Evolutionary conservation across 169 alveolate genomes (phyloP), one percentile per base, ranked within the genome.

Genomic region (Eimeria falciformis): DNA sequence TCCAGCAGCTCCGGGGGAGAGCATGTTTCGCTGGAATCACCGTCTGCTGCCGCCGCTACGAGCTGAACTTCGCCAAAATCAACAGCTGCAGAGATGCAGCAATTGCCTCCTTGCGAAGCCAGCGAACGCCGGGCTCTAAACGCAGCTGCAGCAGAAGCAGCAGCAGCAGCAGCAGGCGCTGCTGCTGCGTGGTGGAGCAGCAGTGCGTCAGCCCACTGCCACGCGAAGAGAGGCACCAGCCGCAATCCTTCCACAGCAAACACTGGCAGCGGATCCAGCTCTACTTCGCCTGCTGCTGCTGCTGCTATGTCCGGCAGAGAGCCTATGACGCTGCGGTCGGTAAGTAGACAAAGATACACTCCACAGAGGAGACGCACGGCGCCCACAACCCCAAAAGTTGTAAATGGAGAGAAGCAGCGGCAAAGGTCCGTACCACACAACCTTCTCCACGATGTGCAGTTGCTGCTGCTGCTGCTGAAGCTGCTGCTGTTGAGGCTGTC

Each of bases 171-270:
- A 75, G 85, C 65, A 45, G 25, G 66, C 12, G 85, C 66, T 75
- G 85, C 85, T 46, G 85, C 85, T 45, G 85, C 85, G 50, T 75
- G 85, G 45, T 75, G 85, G 40, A 75, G 85, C 85, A n/a, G 85
- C 85, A 27, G 62, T 27, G 83, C 6, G 37, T 37, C 85, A 12
- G 23, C 85, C 85, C 85, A 75, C 62, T 45, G 27, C 85, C 85
- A 75, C 0, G 65, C 5, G 65, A 75, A 75, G 9, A 75, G 85
- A 21, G 85, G 85, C 0, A 75, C 29, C 3, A 75, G 66, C 65
- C 65, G 58, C 85, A 75, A 33, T 14, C 85, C 85, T 43, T 75
- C 85, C 25, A 75, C 27, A 46, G 85, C 85, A 75, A 75, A 75
- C 5, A 75, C 55, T 5, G 85, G 85, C 43, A 75, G 27, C 9